Percentiles rank a stretch among this genome's conserved stretches.
Evolutionary conservation across 2,329 filamentous ascomycete species (phyloP).

Genomic region (Talaromyces sp.): DNA sequence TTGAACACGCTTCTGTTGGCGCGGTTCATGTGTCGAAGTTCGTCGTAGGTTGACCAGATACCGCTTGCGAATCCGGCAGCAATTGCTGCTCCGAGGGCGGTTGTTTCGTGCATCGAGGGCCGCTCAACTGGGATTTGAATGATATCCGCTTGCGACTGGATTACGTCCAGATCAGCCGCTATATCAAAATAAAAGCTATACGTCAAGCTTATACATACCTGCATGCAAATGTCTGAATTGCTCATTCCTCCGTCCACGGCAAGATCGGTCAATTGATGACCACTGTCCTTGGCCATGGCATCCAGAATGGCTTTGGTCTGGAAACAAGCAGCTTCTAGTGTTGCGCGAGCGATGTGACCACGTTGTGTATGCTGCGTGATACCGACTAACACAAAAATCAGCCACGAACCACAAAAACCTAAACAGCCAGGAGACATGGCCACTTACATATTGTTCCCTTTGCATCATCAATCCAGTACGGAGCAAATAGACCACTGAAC

Average conservation of each 20-base stretch:
- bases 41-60: slow-evolving; percentile 70
- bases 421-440: too few relatives aligned
- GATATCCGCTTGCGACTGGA: slow-evolving; percentile 79
- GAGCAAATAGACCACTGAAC: slow-evolving; percentile 84
- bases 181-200: not conserved
- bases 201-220: slow-evolving; percentile 50
- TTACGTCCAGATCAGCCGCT: not conserved
- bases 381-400: slow-evolving; percentile 51
- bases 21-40: slow-evolving; percentile 68
- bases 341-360: slow-evolving; percentile 82
- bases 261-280: slow-evolving; percentile 66
- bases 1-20: slow-evolving; percentile 64
- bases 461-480: slow-evolving; percentile 92
- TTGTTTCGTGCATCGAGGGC: slow-evolving; percentile 85
- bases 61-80: slow-evolving; percentile 79
- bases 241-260: slow-evolving; percentile 87
- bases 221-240: slow-evolving; percentile 85
- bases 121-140: slow-evolving; percentile 78
- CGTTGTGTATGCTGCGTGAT: slow-evolving; percentile 80
- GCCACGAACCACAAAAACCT: not conserved
- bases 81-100: slow-evolving; percentile 80
- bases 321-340: slow-evolving; percentile 85
- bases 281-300: slow-evolving; percentile 83
- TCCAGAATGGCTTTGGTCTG: slow-evolving; percentile 89
- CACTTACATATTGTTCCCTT: slow-evolving; percentile 75